Evolutionary conservation across 1,284 basidiomycete genomes (phyloP).

Genomic region (Lentinula novae-zelandiae): DNA sequence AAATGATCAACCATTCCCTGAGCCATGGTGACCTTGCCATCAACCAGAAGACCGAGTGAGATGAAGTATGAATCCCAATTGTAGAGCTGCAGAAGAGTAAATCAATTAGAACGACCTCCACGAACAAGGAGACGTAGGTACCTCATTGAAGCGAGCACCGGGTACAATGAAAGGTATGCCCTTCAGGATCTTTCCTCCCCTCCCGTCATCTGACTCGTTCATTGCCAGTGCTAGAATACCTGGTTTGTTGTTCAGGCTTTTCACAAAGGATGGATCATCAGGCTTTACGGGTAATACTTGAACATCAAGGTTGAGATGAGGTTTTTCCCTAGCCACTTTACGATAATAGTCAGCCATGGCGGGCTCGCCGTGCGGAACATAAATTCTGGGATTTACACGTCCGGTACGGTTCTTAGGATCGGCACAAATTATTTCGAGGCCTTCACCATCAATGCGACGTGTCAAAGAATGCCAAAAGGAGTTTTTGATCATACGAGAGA

Average conservation of each 20-base stretch:
- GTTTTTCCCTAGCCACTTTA: slow-evolving; percentile 76
- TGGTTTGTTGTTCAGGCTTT: slow-evolving; percentile 90
- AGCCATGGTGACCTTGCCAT: slow-evolving; percentile 91
- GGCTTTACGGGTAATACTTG: slow-evolving; percentile 83
- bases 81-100: slow-evolving; percentile 53
- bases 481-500: slow-evolving; percentile 97
- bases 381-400: slow-evolving; percentile 86
- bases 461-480: slow-evolving; percentile 99
- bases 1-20: slow-evolving; percentile 98
- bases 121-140: slow-evolving; percentile 37
- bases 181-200: slow-evolving; percentile 78
- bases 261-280: slow-evolving; percentile 87
- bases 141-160: slow-evolving; percentile 97
- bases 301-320: slow-evolving; percentile 89
- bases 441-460: slow-evolving; percentile 94
- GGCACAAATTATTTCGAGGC: slow-evolving; percentile 92
- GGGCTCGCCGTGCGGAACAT: slow-evolving; percentile 89
- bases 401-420: slow-evolving; percentile 96
- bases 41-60: slow-evolving; percentile 89
- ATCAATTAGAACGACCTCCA: not conserved
- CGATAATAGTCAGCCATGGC: slow-evolving; percentile 95
- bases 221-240: slow-evolving; percentile 95
- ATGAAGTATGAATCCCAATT: slow-evolving; percentile 97
- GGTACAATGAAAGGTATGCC: slow-evolving; percentile 97
- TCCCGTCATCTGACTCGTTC: slow-evolving; percentile 84